Evolutionary conservation across 2,329 filamentous ascomycete species (phyloP), one percentile per base, ranked within the genome.

Genomic region (Macrophomina phaseolina): DNA sequence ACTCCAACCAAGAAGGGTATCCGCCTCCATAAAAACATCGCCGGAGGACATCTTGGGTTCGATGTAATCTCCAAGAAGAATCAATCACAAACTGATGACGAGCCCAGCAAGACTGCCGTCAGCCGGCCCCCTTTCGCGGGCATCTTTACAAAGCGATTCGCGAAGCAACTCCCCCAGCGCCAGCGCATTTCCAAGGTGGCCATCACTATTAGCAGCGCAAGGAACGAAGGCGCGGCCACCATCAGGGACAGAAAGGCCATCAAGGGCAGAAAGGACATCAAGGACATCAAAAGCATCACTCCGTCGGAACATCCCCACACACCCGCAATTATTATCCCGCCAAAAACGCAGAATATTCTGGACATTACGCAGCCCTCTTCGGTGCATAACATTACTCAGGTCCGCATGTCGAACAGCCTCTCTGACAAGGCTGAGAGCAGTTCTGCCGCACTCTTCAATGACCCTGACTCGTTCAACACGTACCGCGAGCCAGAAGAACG

Each of bases 401-500:
- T 62, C 4, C 42, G 30, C 6, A 14, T 49, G 14, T n/a, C n/a
- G 16, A 38, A 12, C 30, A 9, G 12, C 32, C 11, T 23, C n/a
- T 4, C 30, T 8, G 32, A 28, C 2, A 36, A 49, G n/a, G 5
- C 28, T 38, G 42, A 38, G 12, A 32, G 42, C 12, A 23, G 52
- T 34, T 11, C 32, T 5, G 16, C 32, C n/a, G 32, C 7, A 9
- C 32, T 38, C 14, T 38, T 55, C 34, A 38, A 16, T 34, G 16
- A 16, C 16, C 28, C 32, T 5, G 32, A 16, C 2, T 5, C 52
- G 9, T 36, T n/a, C n/a, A 36, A 49, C 42, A 28, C 42, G 38
- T 62, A 62, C 32, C 58, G 58, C 2, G 58, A 62, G n/a, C 32
- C 30, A 4, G 58, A 62, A 38, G 58, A 62, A 14, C 58, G 58